Conservation (phyloP, 179 eudicot genomes). For the Vitellaria paradoxa region DNA sequence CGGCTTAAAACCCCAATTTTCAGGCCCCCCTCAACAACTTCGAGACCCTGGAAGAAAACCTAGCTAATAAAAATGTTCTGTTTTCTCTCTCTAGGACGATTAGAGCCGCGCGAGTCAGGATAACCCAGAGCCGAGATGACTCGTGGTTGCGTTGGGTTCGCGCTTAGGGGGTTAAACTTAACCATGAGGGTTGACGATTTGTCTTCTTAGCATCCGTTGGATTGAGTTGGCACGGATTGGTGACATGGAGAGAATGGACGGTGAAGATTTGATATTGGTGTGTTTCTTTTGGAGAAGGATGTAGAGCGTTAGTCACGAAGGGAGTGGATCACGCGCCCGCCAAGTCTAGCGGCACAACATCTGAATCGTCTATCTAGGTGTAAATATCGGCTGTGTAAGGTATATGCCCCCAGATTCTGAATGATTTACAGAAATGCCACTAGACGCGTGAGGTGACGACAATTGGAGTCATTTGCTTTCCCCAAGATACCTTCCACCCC, state of each 20-base stretch:
- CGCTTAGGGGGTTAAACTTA: conserved; percentile 33
- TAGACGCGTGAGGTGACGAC: no score
- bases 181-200: conserved; percentile 17
- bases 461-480: no score
- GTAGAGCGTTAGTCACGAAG: background rate
- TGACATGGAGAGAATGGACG: conserved; percentile 15
- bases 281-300: conserved; percentile 10
- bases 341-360: background rate
- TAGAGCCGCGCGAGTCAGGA: conserved; percentile 5
- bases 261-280: conserved; percentile 4
- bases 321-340: background rate
- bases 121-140: conserved; percentile 12
- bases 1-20: background rate
- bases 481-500: no score
- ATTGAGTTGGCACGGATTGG: conserved; percentile 1
- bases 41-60: background rate
- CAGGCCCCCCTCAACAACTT: background rate
- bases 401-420: no score
- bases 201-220: conserved; percentile 33
- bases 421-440: no score
- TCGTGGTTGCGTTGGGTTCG: conserved; percentile 27
- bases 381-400: no score
- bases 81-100: background rate
- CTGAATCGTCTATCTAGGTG: no score
- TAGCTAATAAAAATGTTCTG: background rate